Base-by-base conservation (phyloP, 2,329 filamentous ascomycete genomes). In the Colletotrichum musae region DNA sequence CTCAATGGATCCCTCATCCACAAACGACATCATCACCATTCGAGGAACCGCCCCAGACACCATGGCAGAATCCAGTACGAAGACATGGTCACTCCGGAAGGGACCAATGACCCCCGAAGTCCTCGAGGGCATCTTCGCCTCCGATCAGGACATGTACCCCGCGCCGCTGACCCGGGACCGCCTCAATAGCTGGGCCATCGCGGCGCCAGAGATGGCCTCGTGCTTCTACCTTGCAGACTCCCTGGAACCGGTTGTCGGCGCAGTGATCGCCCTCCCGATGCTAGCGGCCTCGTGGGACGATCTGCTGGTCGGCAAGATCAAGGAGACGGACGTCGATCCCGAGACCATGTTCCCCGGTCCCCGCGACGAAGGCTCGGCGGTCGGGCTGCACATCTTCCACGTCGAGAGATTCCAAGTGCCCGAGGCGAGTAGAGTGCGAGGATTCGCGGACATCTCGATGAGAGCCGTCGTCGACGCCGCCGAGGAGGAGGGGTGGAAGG, bases 381-480 rank as follows among this genome's bases (percentile, higher is more conserved):
- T 80, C 7, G 79, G 79, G 5, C 58, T 81, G 56, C 79, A 81
- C 71, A 73, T 81, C 5, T 81, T 79, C 70, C 79, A 81, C 60
- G 72, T 81, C 65, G 79, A 81, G 70, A 72, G 74, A 15, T 76
- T 76, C 41, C 41, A 61, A 4, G 48, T 57, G 6, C 69, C 58
- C 12, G 54, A 32, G 16, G 65, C 39, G 7, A 36, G 21, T 6
- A 47, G 16, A n/a, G 26, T 70, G 28, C 72, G 47, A 45, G 53
- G 73, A 13, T 78, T 78, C 58, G 71, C 73, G 1, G 16, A 36
- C 5, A 10, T 63, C 5, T 51, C 68, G 39, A 21, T 70, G 58
- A 36, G n/a, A 16, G 64, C 57, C 21, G 52, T 64, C 15, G 21
- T 21, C 6, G 58, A 60, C 9, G 64, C 48, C 18, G 68, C 68